Evolutionary conservation across 371 early-diverging fungal genomes (phyloP), one percentile per base, ranked within the genome.

Genomic region (Mucor velutinosus): DNA sequence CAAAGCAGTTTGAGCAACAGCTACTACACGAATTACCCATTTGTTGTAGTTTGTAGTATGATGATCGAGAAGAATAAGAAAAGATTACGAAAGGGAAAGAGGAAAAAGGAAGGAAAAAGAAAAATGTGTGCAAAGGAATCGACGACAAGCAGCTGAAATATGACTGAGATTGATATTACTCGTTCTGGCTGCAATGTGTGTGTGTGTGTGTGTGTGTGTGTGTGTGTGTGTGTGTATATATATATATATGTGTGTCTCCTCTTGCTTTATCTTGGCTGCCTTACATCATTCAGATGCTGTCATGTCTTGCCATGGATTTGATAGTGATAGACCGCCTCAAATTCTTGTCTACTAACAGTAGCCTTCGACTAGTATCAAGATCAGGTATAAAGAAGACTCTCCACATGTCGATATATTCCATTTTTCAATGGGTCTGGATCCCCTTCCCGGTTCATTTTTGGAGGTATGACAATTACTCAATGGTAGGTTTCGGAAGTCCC

Each of bases 1-100:
- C 83, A 67, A 68, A 82, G 68, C 78, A 82, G 72, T 72, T 75
- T 58, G 75, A 76, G 63, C 83, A 81, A 41, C 81, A 81, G 55
- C 69, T 63, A 57, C 64, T 76, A 55, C 69, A 66, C 21, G 60
- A 60, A 59, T 66, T 66, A 60, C 66, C 66, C 66, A 66, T 66
- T 58, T 65, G 37, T 45, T 12, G 8, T 25, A 51, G 37, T 37
- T 8, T 37, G 7, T 25, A 7, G 21, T 49, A 8, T 51, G 51
- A 21, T 19, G 8, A 51, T 23, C n/a, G 25, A 25, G 23, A 11
- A 23, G 25, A 51, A 25, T 11, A 51, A 11, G 12, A 51, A 23
- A 51, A 25, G 12, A 23, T 25, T 7, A 23, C 23, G 11, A 25
- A 51, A 51, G 23, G 14, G 51, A 51, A 51, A 45, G 45, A 19